Base-by-base conservation (phyloP, 129 eudicot species). In the Chrysanthemum lavandulifolium region DNA sequence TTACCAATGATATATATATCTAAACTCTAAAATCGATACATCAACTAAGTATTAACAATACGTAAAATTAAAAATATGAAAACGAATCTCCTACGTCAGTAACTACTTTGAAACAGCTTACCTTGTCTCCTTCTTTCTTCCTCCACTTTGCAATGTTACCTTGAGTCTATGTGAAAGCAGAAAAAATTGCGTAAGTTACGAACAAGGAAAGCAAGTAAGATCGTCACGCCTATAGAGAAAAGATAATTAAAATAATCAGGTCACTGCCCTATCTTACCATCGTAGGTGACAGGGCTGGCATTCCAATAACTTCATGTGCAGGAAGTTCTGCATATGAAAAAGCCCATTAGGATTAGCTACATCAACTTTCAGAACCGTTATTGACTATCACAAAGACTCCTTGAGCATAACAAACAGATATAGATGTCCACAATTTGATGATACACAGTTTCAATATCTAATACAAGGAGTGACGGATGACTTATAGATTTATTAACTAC, bases 111-210 rank as follows among this genome's bases (percentile, higher is more conserved):
- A 76, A 61, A 55, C 70, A 74, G 60, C 92, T 75, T 66, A 92
- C 98, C 95, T 92, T 92, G 59, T 92, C 98, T 62, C 98, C 98
- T 76, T 92, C 98, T 75, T 89, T 92, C 86, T 92, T 92, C 86
- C 62, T 69, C 96, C 98, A 92, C 79, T 77, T 87, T 25, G 95
- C 95, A 60, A 92, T 87, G 81, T 92, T 92, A 58, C 98, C 98
- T 82, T 92, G 98, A 72, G 69, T 84, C 98, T 92, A 88, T 68
- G 77, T 58, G 52, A 25, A 51, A 70, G 51, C 52, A 63, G 14
- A 61, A 68, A 68, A 15, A 3, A 12, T 61, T 64, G 23, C 45
- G 55, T 16, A 15, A 25, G 13, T 69, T 60, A 23, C 36, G n/a
- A 56, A 55, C 78, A 69, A 71, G 0, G 21, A 47, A 49, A 69